Percentiles rank a stretch among this genome's conserved stretches.
phyloP scores from a whole-genome alignment of 192 early-diverging fungal species.

The Lobosporangium transversale region DNA sequence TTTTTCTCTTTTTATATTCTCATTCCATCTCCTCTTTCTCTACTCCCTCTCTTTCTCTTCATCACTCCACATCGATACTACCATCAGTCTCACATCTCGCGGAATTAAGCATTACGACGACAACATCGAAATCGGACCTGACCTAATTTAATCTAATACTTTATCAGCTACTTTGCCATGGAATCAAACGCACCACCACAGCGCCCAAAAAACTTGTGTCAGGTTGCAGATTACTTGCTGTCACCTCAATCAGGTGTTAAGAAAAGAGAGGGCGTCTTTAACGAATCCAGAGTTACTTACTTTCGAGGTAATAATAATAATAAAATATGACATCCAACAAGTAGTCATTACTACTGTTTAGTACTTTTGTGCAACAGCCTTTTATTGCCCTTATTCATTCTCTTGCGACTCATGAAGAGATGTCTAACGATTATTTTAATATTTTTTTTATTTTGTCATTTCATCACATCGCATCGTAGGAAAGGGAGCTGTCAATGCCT shows the following conservation, averaged over 20 bases:
- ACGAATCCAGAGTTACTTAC: constrained; percentile 91
- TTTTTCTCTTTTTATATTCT: too few species aligned
- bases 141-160: neutral
- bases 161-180: constrained; percentile 6
- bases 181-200: constrained; percentile 38
- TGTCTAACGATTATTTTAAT: too few species aligned
- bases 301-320: constrained; percentile 87
- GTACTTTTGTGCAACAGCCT: neutral
- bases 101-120: too few species aligned
- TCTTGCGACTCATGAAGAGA: neutral
- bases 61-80: constrained; percentile 4
- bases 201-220: constrained; percentile 68
- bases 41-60: neutral
- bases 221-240: constrained; percentile 84
- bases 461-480: constrained; percentile 54
- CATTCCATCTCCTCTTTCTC: neutral
- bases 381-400: neutral
- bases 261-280: constrained; percentile 85
- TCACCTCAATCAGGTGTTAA: constrained; percentile 76
- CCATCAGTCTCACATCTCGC: too few species aligned
- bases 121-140: too few species aligned
- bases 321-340: neutral
- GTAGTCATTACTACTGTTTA: neutral
- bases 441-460: too few species aligned
- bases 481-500: constrained; percentile 74